phyloP scores from a whole-genome alignment of 768 basidiomycete genomes.

The Panellus pusillus region DNA sequence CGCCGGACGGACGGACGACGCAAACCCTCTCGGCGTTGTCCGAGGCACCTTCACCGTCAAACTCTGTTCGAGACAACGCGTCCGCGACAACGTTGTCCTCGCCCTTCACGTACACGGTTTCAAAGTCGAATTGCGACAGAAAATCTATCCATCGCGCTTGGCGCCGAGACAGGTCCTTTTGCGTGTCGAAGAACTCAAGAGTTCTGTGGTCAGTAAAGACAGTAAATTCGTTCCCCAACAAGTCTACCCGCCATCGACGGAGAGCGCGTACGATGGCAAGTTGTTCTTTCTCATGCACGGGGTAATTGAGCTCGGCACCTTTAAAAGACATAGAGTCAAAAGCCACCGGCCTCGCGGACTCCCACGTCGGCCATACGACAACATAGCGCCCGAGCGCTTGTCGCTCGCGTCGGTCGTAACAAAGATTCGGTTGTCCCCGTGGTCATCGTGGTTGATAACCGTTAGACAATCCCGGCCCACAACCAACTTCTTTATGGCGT shows the following conservation, averaged over 20 bases:
- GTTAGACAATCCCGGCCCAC: constrained; percentile 26
- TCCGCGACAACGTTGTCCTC: no score
- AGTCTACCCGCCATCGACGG: constrained; percentile 20
- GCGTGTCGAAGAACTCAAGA: constrained; percentile 27
- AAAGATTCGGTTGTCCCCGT: constrained; percentile 30
- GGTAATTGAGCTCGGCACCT: constrained; percentile 29
- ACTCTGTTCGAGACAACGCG: no score
- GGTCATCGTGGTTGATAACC: constrained; percentile 31
- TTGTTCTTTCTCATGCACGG: constrained; percentile 18
- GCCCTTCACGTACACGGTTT: no score
- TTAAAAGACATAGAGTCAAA: constrained; percentile 26
- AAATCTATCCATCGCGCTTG: constrained; percentile 32
- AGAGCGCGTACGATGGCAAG: constrained; percentile 30
- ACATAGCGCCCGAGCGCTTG: constrained; percentile 25
- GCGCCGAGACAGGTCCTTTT: constrained; percentile 25
- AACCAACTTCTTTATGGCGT: constrained; percentile 29
- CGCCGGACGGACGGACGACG: no score
- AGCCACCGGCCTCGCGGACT: constrained; percentile 30
- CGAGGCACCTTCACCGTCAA: no score
- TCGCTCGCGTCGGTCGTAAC: constrained; percentile 31
- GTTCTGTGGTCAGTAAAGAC: constrained; percentile 35
- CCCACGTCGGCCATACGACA: constrained; percentile 28
- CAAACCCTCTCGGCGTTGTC: no score
- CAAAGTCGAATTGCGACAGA: constrained; percentile 10
- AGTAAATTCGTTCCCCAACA: constrained; percentile 10